Base-by-base conservation (phyloP, 495 filamentous ascomycete genomes). In the Talaromyces stipitatus region DNA sequence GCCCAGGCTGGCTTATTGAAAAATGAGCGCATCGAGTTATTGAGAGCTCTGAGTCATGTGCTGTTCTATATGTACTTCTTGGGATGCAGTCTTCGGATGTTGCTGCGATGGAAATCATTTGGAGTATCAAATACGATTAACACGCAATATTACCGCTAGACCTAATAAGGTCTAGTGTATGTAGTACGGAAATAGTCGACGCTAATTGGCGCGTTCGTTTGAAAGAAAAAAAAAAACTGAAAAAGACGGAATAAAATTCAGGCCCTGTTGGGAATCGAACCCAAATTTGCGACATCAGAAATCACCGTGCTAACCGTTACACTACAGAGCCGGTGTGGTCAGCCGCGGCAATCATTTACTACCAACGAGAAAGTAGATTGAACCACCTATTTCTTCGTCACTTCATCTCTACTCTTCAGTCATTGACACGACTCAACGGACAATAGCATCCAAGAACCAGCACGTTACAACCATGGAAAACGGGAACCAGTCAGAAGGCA, bases 1-100 rank as follows among this genome's bases (percentile, higher is more conserved):
- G 79, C 74, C 69, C 77, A 85, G 1, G 79, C 76, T 26, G 85
- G 83, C 65, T 83, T 85, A 30, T 85, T 90, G 66, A 90, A 90
- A 28, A 90, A 77, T 1, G 78, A 76, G 53, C 75, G 78, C 74
- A 85, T 88, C n/a, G 26, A 30, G n/a, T 8, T 51, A 16, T 53
- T 16, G 60, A 48, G 36, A 16, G 36, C 4, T 7, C 18, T 16
- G n/a, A 18, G 36, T 16, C 36, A 16, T 41, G 18, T 18, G 18
- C n/a, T 47, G 9, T 24, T 3, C 8, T 41, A 47, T 26, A 26
- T 11, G 43, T 47, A 47, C 23, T n/a, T 26, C 23, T 26, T n/a
- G 43, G 9, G 24, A 47, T n/a, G 43, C 3, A n/a, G 43, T 47
- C 20, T 46, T 47, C 18, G 43, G 23, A 14, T 4, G 16, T 23